Base-by-base conservation (phyloP, 371 early-diverging fungal species). In the Actinomortierella wolfii region DNA sequence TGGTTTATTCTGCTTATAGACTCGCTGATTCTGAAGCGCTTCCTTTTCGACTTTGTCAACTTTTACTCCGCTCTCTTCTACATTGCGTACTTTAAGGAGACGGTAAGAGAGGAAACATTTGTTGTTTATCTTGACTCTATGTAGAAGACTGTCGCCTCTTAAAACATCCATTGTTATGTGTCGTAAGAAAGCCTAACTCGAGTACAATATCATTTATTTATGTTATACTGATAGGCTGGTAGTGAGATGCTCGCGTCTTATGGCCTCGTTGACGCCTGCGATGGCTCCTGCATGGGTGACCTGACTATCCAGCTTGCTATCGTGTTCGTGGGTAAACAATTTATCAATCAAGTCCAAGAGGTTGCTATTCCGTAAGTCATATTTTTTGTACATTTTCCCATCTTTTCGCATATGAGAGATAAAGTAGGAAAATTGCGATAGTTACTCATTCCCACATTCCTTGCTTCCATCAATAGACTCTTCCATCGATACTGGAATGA, bases 11-110 rank as follows among this genome's bases (percentile, higher is more conserved):
- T 20, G 9, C 47, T 20, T 47, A 9, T 20, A 81, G 84, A 86
- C 59, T 51, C 78, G 0, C 60, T 83, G 18, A 83, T 81, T 51
- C 48, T 76, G 54, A 88, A 88, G 66, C 75, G 61, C n/a, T 85
- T 82, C 77, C 26, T 88, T 42, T 78, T 86, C 53, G 79, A 76
- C 45, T 84, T 85, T 56, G 68, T 86, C 61, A 85, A 84, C 79
- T 81, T 78, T 54, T 88, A 84, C 68, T 69, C 81, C 15, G 61
- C 78, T 7, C 47, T 88, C 39, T 70, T 86, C 51, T 86, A 85
- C 57, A 78, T 84, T 41, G 79, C 80, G 9, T 63, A 82, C 21
- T 59, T 88, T 50, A 86, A 86, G 68, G 73, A 63, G 42, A 50
- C 43, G 25, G 53, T 9, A 44, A 44, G 42, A 44, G 49, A 70